Base-by-base conservation (phyloP, 202 grass and related monocot species). In the Thinopyrum obtusiflorum region DNA sequence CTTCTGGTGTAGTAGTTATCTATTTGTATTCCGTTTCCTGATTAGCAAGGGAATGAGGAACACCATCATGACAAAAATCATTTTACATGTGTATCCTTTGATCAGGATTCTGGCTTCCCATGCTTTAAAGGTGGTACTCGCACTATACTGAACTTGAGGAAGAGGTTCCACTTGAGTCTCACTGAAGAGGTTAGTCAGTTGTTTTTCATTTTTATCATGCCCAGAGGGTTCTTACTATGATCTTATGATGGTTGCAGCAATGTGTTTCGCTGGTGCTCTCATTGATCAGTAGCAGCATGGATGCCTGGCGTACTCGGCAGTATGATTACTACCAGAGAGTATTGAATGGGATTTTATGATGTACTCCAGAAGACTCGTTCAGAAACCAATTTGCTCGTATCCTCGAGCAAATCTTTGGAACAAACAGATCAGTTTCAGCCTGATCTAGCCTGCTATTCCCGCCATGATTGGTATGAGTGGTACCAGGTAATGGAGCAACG, bases 311-410 rank as follows among this genome's bases (percentile, higher is more conserved):
- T 28, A 99, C 97, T 63, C 82, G 97, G 27, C 97, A 99, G 70
- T 99, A 99, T 82, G 97, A 99, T 85, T 99, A 99, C 61, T 99
- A 99, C 67, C 93, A 99, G 82, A 91, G 93, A 68, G 97, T 99
- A 77, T 77, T 99, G 66, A 99, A 99, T 87, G 97, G 97, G 53
- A 99, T 99, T 90, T 91, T 99, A 65, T 99, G 90, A 94, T 76
- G 31, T 35, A 47, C 29, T 7, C 17, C 76, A 64, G 70, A 11
- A 61, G 61, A 26, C 21, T 80, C 42, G 18, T 80, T 79, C 17
- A 66, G 47, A 76, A 70, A 53, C 37, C 35, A 78, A 37, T 89
- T 84, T 86, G 46, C 57, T 87, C 82, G 44, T 80, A 59, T 72
- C 80, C 57, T 66, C 12, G 17, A 62, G 33, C 82, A 89, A 79